These are phyloP conservation scores for Fusarium multiceps DNA, from an alignment of 2,329 filamentous ascomycete genomes.

Conservation along the genomic window DNA sequence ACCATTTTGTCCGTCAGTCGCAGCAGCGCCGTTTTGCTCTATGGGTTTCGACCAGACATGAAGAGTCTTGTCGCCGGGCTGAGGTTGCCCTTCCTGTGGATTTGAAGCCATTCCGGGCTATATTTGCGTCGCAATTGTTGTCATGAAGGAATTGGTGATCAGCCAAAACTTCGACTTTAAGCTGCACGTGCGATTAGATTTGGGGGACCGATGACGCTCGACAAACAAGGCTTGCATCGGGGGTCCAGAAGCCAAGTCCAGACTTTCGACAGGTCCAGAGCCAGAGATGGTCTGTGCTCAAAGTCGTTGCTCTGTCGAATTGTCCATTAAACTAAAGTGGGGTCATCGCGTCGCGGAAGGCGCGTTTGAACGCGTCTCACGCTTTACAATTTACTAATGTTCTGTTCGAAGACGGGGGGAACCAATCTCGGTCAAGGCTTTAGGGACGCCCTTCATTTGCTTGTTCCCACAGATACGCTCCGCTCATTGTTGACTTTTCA, in stretches of 20 bases:
- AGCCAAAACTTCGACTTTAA: slow-evolving; percentile 26
- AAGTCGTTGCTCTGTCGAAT: slow-evolving; percentile 32
- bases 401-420: background rate
- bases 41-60: slow-evolving; percentile 54
- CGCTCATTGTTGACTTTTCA: slow-evolving; percentile 40
- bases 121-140: slow-evolving; percentile 43
- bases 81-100: slow-evolving; percentile 43
- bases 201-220: slow-evolving; percentile 43
- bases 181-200: slow-evolving; percentile 36
- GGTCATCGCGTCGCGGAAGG: slow-evolving; percentile 45
- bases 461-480: slow-evolving; percentile 40
- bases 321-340: slow-evolving; percentile 50
- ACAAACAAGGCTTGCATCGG: slow-evolving; percentile 35
- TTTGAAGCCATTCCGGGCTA: slow-evolving; percentile 53
- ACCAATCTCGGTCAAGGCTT: slow-evolving; percentile 44
- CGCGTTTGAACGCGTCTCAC: slow-evolving; percentile 51
- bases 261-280: background rate
- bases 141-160: slow-evolving; percentile 40
- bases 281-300: slow-evolving; percentile 38
- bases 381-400: slow-evolving; percentile 28
- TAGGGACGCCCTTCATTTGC: slow-evolving; percentile 35
- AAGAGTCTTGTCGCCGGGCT: slow-evolving; percentile 48
- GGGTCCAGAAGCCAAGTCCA: background rate
- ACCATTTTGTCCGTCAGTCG: slow-evolving; percentile 33
- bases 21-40: slow-evolving; percentile 40